Conservation (phyloP, 139 green algal genomes). For the Chlorokybus atmophyticus region DNA sequence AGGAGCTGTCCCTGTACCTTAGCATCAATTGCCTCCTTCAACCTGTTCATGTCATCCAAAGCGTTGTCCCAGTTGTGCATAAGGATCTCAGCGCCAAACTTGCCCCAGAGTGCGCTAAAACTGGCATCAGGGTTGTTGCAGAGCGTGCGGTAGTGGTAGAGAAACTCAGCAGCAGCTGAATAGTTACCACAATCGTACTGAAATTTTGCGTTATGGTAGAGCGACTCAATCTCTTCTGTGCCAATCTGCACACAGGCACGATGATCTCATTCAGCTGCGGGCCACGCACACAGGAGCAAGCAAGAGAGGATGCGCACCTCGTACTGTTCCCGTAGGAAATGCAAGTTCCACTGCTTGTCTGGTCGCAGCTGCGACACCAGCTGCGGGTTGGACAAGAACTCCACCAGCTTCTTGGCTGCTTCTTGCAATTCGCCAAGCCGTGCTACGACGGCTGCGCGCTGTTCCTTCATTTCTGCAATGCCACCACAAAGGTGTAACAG, state of each 20-base stretch:
- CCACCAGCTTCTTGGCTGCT: conserved; percentile 69
- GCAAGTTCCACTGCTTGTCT: conserved; percentile 87
- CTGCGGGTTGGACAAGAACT: conserved; percentile 73
- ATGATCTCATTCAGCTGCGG: no score
- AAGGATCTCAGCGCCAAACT: conserved; percentile 87
- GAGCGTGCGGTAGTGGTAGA: conserved; percentile 83
- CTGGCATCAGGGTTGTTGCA: conserved; percentile 64
- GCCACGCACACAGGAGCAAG: no score
- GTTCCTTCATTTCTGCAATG: conserved; percentile 28
- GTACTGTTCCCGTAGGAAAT: conserved; percentile 38
- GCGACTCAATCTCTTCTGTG: conserved; percentile 80
- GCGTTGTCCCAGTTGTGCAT: conserved; percentile 72
- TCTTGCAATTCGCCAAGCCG: conserved; percentile 53
- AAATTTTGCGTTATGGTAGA: conserved; percentile 95
- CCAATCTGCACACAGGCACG: conserved; percentile 44
- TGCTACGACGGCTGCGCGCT: conserved; percentile 42
- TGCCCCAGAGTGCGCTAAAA: conserved; percentile 84
- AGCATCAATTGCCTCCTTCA: conserved; percentile 85
- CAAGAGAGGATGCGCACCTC: no score
- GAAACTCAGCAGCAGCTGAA: conserved; percentile 63
- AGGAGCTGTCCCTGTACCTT: no score
- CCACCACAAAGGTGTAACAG: no score
- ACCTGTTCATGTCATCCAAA: conserved; percentile 77
- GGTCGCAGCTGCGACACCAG: conserved; percentile 73
- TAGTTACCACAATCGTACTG: conserved; percentile 99